A percentile compares a stretch with the other conserved stretches of the same genome.
phyloP scores from a whole-genome alignment of 129 eudicot genomes.

The Artemisia argyi region DNA sequence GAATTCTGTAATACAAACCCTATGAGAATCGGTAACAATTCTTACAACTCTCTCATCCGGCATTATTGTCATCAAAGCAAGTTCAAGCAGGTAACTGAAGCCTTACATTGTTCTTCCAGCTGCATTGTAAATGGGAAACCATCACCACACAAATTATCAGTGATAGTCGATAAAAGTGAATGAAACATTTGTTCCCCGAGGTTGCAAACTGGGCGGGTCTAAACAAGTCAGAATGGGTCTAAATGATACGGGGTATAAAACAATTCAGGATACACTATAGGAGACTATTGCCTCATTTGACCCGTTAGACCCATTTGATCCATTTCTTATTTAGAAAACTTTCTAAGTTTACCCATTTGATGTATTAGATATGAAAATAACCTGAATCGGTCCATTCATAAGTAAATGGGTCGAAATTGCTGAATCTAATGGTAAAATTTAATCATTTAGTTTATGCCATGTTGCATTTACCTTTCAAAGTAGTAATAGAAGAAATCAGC shows the following conservation, averaged over 20 bases:
- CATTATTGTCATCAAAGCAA: slow-evolving; percentile 14
- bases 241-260: too few species aligned
- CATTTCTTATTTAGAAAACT: too few species aligned
- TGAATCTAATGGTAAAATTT: neutral
- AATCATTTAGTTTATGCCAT: neutral
- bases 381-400: neutral
- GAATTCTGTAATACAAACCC: slow-evolving; percentile 19
- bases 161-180: too few species aligned
- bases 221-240: too few species aligned
- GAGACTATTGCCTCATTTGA: neutral
- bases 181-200: too few species aligned
- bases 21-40: slow-evolving; percentile 16
- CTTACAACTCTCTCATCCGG: slow-evolving; percentile 22
- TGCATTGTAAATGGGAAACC: slow-evolving; percentile 28
- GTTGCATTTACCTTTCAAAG: slow-evolving; percentile 70
- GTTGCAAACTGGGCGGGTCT: too few species aligned
- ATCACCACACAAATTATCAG: neutral
- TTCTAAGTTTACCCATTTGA: too few species aligned
- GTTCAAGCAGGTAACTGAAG: slow-evolving; percentile 86
- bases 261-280: too few species aligned
- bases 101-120: slow-evolving; percentile 93
- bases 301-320: neutral
- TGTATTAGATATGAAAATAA: too few species aligned
- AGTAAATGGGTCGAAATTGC: neutral
- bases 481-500: slow-evolving; percentile 97